These are phyloP conservation scores for Odontarrhena argentea DNA, from an alignment of 345 rosid genomes.

Conservation along the genomic window DNA sequence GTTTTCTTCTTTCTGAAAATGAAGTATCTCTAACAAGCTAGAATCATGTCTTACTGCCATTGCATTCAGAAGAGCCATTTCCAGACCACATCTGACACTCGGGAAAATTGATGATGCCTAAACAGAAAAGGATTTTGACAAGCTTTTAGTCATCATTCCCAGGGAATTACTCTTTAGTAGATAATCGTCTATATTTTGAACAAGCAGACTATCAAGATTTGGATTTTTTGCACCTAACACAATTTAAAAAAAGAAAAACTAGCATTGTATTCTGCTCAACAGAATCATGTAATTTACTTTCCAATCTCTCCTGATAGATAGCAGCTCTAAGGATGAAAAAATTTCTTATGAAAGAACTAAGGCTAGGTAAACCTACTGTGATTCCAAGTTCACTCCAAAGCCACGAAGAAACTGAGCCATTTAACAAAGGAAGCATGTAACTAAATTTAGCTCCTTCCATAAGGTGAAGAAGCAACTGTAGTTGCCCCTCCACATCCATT, in stretches of 20 bases:
- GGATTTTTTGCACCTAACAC: conserved; percentile 18
- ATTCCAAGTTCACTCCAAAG: conserved; percentile 76
- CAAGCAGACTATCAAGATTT: conserved; percentile 21
- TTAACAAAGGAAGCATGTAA: conserved; percentile 59
- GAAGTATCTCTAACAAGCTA: conserved; percentile 55
- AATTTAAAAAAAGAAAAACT: conserved; percentile 1
- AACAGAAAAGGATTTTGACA: conserved; percentile 19
- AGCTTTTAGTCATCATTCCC: conserved; percentile 12
- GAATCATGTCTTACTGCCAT: conserved; percentile 61
- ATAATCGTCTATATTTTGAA: neutral
- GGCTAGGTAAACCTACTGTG: conserved; percentile 51
- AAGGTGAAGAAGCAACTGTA: conserved; percentile 61
- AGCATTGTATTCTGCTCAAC: conserved; percentile 19
- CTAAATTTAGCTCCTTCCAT: conserved; percentile 60
- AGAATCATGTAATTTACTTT: conserved; percentile 14
- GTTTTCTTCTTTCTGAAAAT: conserved; percentile 43
- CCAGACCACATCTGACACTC: conserved; percentile 93
- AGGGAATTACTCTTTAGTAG: neutral
- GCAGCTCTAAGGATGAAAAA: neutral
- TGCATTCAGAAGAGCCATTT: conserved; percentile 89
- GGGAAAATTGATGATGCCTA: conserved; percentile 81
- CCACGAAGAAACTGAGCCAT: conserved; percentile 81
- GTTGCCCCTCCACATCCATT: conserved; percentile 84
- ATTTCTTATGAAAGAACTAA: conserved; percentile 30
- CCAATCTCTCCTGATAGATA: conserved; percentile 23